Base-by-base conservation (phyloP, 306 rosid genomes). In the Gynostemma pentaphyllum region DNA sequence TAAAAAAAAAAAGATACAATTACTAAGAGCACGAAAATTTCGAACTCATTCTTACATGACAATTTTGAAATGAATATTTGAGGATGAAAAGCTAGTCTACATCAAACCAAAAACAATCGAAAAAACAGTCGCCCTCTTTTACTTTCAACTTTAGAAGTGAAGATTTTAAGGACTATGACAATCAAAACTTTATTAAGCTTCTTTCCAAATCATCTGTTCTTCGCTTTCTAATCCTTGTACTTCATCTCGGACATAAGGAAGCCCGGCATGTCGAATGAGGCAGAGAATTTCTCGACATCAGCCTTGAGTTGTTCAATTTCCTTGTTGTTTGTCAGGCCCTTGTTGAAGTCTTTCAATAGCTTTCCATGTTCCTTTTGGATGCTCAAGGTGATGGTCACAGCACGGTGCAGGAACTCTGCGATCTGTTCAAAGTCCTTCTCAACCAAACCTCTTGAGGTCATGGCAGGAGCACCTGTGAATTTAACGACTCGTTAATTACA, bases 311-410 rank as follows among this genome's bases (percentile, higher is more conserved):
- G 68, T 73, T 84, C 95, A 32, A 90, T 82, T 9, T 83, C 88
- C 79, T 90, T 84, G 80, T 87, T 90, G 81, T 82, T 85, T 66
- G 74, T 80, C 54, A 90, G 71, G 1, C 97, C 97, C 81, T 87
- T 90, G 88, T 85, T 90, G 90, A 90, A 90, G 81, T 90, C 97
- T 79, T 90, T 90, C 86, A 90, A 74, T 53, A 90, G 87, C 73
- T 90, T 87, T 48, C 97, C 97, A 32, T 68, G 26, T 69, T 90
- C 88, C 71, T 78, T 87, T 74, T 87, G 97, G 74, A 90, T 79
- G 52, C 53, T 76, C 76, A 90, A 65, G 60, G 97, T 90, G 64
- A 82, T 61, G 42, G 79, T 64, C 62, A 90, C 90, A 0, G 97
- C 95, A n/a, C 88, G 83, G 77, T 90, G 95, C 70, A 90, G 95